Evolutionary conservation across 345 rosid genomes (phyloP), one percentile per base, ranked within the genome.

Genomic region (Alliaria petiolata): DNA sequence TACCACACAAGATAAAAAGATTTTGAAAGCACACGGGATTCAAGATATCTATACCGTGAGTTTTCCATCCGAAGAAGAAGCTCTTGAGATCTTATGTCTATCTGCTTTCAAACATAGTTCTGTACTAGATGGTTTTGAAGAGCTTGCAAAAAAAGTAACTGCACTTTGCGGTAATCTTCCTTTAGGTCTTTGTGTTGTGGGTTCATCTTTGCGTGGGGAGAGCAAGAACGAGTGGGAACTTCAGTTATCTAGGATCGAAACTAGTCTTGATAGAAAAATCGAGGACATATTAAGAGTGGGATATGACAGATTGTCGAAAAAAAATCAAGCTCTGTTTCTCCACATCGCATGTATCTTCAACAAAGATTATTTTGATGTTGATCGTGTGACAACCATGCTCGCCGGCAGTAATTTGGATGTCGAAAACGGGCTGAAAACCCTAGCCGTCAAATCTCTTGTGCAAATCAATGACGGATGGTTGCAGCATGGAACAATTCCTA

Each of bases 1-100:
- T 4, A 28, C 31, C 31, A 28, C 31, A 28, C 0, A 92, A 81
- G 74, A 82, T 50, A 55, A 51, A 5, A 38, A 60, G 36, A 28
- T 77, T 28, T 33, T 77, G 9, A 44, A 33, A 11, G 26, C n/a
- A 25, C 57, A 44, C 33, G 13, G 9, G 10, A n/a, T 57, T 4
- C 0, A 5, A 0, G 0, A 35, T 44, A 35, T 35, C 14, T 69
- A 57, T 35, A 16, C 5, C 33, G 56, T 69, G 10, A 11, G 34
- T 51, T 40, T 15, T 55, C 70, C 76, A 14, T 16, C 44, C 4
- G 5, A 28, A 0, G 3, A 5, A 19, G 74, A 76, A 1, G 76
- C 75, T 28, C 12, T 72, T n/a, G 15, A 55, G 59, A 72, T 76
- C 8, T 50, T 80, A 14, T 10, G 43, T 57, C 6, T 3, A 1